Evolutionary conservation across 257 asterid species (phyloP), one percentile per base, ranked within the genome.

Genomic region (Primulina eburnea): DNA sequence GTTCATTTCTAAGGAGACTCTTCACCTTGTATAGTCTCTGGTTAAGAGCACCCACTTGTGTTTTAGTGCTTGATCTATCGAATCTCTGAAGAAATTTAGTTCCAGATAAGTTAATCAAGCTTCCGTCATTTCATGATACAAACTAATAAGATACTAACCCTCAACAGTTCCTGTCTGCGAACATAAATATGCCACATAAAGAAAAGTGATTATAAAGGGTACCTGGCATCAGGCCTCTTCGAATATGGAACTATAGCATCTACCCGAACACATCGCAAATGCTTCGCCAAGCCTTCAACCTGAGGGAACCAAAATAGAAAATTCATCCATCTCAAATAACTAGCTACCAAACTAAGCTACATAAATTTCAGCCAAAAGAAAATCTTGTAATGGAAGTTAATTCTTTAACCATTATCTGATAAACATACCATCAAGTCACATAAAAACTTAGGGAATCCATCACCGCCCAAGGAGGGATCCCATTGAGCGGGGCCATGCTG

Each of bases 241-340:
- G n/a, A n/a, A n/a, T n/a, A n/a, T n/a, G n/a, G n/a, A n/a, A n/a
- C n/a, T n/a, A n/a, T n/a, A n/a, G n/a, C n/a, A n/a, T n/a, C n/a
- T n/a, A n/a, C 80, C 78, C 97, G 96, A 43, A 90, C 97, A 69
- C 99, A 90, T 29, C 97, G 89, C 69, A 93, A 83, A 82, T 90
- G 99, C 78, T 89, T 90, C 35, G 97, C 99, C 75, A 93, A 81
- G 66, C 99, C 97, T 81, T 93, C 97, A 68, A 93, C 83, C 97
- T 93, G 84, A 70, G 47, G 64, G 3, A 71, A 5, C 32, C 35
- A 17, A 14, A 18, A 47, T 47, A 60, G 65, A 65, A 69, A 43
- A 11, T 56, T 35, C 26, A 32, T 28, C 26, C 12, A 43, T 71
- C 43, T 71, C 33, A 60, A 52, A 72, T 12, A 30, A 56, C 37